phyloP scores from a whole-genome alignment of 1,284 basidiomycete genomes.

The Sphaerobolus stellatus region DNA sequence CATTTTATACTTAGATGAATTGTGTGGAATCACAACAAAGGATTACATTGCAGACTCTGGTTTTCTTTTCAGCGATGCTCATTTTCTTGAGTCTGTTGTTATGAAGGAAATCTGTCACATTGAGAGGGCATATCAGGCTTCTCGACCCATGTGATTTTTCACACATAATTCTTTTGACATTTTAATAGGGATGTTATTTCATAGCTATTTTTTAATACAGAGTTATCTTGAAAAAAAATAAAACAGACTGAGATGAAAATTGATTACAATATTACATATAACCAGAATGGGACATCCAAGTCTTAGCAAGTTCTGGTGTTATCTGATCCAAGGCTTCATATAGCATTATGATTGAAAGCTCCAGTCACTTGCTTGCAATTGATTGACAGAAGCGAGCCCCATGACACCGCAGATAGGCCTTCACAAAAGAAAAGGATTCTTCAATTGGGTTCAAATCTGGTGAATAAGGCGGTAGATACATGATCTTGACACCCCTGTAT shows the following conservation, averaged over 20 bases:
- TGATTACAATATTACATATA: too few relatives aligned
- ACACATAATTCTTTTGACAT: too few relatives aligned
- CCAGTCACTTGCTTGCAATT: too few relatives aligned
- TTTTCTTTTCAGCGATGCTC: not conserved
- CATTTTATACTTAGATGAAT: not conserved
- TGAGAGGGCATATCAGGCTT: not conserved
- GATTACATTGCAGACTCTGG: not conserved
- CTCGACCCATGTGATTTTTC: not conserved
- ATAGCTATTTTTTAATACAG: too few relatives aligned
- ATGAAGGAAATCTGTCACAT: not conserved
- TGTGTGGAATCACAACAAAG: not conserved
- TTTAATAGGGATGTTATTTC: too few relatives aligned
- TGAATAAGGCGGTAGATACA: constrained; percentile 27
- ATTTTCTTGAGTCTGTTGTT: not conserved
- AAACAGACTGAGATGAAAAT: too few relatives aligned
- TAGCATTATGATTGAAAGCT: constrained; percentile 14
- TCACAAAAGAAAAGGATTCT: constrained; percentile 23
- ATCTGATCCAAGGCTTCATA: too few relatives aligned
- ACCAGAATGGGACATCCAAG: too few relatives aligned
- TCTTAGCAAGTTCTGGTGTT: too few relatives aligned
- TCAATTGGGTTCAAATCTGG: constrained; percentile 27
- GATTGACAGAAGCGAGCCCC: constrained; percentile 10
- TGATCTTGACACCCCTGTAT: constrained; percentile 18
- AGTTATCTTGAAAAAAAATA: too few relatives aligned
- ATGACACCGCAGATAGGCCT: constrained; percentile 21